Evolutionary conservation across 306 rosid genomes (phyloP), one percentile per base, ranked within the genome.

Genomic region (Dicorynia guianensis): DNA sequence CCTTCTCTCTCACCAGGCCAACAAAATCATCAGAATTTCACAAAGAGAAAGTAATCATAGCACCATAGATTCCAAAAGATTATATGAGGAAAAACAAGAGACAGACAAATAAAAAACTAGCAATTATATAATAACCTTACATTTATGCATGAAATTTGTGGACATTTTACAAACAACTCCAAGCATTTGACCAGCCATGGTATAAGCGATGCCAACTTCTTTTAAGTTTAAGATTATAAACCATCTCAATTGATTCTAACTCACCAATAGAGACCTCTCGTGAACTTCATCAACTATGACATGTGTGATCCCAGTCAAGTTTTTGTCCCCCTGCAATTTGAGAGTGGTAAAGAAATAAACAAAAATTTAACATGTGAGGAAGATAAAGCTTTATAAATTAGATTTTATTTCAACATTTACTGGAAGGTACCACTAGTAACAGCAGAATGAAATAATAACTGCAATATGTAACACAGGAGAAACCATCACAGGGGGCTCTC

Each of bases 271-370:
- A 75, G 98, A 91, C 76, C 98, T 87, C 84, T 94, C 98, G 73
- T 94, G 98, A 64, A 94, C 98, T 87, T 94, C 98, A 88, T 94
- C 98, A 65, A 94, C 97, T 65, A 94, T 86, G 80, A 94, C 80
- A 83, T 94, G 98, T 25, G 95, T 90, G 71, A 94, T 69, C 72
- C 94, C 95, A 1, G 86, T 80, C 87, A 94, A 90, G 86, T 78
- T 87, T 82, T 48, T 85, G 77, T 91, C 91, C 69, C 95, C 98
- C 97, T 90, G 79, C 63, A 85, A 82, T 72, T 80, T 57, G 18
- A 67, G 35, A 49, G 75, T 53, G 39, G 61, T 17, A 59, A 80
- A 63, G 36, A 69, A 63, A 50, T 25, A 25, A 52, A 25, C 36
- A 40, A 14, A 43, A 69, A 66, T 25, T 67, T 36, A 68, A 72